Conservation (phyloP, 257 asterid species). For the Mitragyna speciosa region DNA sequence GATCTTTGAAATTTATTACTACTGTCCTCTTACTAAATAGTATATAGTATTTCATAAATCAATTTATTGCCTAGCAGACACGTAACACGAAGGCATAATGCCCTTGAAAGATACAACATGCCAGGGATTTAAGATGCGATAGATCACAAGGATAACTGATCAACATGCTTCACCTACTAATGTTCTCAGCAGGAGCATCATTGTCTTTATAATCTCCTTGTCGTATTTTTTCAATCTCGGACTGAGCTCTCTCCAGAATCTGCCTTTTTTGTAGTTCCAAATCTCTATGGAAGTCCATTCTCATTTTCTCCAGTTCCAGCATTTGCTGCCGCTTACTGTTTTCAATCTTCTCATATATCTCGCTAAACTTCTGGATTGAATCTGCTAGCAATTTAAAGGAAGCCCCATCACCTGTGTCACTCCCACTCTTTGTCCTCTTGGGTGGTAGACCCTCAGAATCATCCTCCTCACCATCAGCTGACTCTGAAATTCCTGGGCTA, state of each 20-base stretch:
- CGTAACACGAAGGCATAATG: background rate
- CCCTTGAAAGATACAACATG: constrained; percentile 36
- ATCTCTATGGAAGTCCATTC: constrained; percentile 80
- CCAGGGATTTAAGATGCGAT: constrained; percentile 22
- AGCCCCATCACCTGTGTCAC: constrained; percentile 20
- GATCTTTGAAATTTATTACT: constrained; percentile 12
- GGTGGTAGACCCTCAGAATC: constrained; percentile 59
- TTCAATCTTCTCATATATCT: constrained; percentile 79
- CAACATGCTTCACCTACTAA: constrained; percentile 34
- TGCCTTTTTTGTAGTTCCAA: constrained; percentile 73
- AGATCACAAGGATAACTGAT: constrained; percentile 1
- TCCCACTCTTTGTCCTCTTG: constrained; percentile 36
- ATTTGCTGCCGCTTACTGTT: constrained; percentile 70
- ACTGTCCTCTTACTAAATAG: constrained; percentile 7
- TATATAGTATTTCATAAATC: constrained; percentile 5
- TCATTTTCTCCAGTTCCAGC: constrained; percentile 76
- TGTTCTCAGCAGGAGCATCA: constrained; percentile 46
- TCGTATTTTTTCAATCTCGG: constrained; percentile 66
- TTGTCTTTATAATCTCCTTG: constrained; percentile 66
- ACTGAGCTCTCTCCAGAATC: constrained; percentile 82
- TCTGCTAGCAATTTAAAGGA: constrained; percentile 70
- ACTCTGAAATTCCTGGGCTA: constrained; percentile 65
- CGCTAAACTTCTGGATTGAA: constrained; percentile 69
- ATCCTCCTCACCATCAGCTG: constrained; percentile 43
- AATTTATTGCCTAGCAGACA: constrained; percentile 11